Base-by-base conservation (phyloP, 2,329 filamentous ascomycete species). In the Pseudogymnoascus sp. region DNA sequence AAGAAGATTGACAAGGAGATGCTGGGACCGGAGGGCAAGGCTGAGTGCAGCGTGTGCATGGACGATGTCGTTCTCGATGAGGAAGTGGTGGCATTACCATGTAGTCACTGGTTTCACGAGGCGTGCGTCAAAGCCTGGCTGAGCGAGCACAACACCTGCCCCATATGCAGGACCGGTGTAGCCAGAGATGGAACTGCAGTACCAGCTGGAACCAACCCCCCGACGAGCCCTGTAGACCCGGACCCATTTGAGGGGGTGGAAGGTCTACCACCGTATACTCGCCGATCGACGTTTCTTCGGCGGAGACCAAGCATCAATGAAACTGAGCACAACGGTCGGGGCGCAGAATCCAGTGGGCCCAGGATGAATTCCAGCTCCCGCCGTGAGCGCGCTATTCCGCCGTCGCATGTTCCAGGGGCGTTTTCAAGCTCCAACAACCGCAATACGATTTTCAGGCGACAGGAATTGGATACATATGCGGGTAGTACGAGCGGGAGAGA, bases 21-120 rank as follows among this genome's bases (percentile, higher is more conserved):
- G 83, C 79, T 96, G 5, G 82, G 80, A 1, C 73, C 78, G 0
- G 83, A 86, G 62, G 83, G 82, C 6, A 90, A 88, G 64, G 88
- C 86, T 44, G 93, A 97, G 72, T 99, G 95, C 74, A 93, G 90
- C 36, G 96, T 99, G 64, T 99, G 95, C 76, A 96, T 97, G 79
- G 92, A 97, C 63, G 84, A 90, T 28, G 87, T 96, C 66, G 81
- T 84, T 26, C 72, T 89, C 35, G 89, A 86, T 9, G 86, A 90
- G 31, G 86, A 90, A 72, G 90, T 93, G 4, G 84, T 89, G 0
- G 82, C 87, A 53, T 76, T 99, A 61, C 92, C 92, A 0, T 99
- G 95, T 76, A 88, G 86, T 65, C 95, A 99, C 72, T 96, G 91
- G 91, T 97, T 96, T 74, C 93, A 97, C 71, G 87, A 87, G 64